Conservation (phyloP, 2,329 filamentous ascomycete genomes). For the Microcyclosporella mali region DNA sequence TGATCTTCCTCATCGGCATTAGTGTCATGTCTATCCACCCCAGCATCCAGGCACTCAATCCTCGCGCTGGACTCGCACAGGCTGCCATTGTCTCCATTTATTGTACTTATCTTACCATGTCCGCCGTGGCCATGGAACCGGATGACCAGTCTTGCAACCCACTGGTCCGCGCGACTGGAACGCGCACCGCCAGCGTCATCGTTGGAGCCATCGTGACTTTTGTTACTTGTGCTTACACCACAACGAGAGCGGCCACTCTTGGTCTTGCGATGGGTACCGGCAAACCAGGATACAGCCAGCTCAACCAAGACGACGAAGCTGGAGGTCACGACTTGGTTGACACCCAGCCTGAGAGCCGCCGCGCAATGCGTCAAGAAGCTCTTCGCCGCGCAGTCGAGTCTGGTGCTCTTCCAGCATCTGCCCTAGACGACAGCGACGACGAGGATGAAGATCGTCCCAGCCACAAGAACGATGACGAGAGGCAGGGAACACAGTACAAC, state of each 20-base stretch:
- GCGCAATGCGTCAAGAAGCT: constrained; percentile 88
- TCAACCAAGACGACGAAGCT: constrained; percentile 65
- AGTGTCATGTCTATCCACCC: constrained; percentile 86
- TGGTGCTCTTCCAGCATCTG: constrained; percentile 84
- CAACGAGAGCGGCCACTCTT: constrained; percentile 90
- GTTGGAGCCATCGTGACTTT: constrained; percentile 94
- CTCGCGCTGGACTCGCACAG: constrained; percentile 91
- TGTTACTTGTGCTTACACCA: constrained; percentile 95
- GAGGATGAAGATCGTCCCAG: constrained; percentile 56
- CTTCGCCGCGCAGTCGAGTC: constrained; percentile 88
- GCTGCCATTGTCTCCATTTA: constrained; percentile 96
- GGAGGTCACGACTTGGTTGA: constrained; percentile 80
- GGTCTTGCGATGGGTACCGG: constrained; percentile 66
- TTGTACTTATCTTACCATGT: constrained; percentile 98
- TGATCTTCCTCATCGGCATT: constrained; percentile 73
- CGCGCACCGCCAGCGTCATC: constrained; percentile 82
- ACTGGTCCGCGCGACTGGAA: constrained; percentile 75
- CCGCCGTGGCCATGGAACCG: constrained; percentile 96
- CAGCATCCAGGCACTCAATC: constrained; percentile 81
- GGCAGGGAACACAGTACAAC: constrained; percentile 85
- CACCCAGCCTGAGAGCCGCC: constrained; percentile 70
- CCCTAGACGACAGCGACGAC: constrained; percentile 67
- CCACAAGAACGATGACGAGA: constrained; percentile 76
- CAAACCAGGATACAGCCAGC: constrained; percentile 48
- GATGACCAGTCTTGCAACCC: constrained; percentile 94